Evolutionary conservation across 1,139 yeast genomes (phyloP).

Genomic region (Williopsis jadinii): DNA sequence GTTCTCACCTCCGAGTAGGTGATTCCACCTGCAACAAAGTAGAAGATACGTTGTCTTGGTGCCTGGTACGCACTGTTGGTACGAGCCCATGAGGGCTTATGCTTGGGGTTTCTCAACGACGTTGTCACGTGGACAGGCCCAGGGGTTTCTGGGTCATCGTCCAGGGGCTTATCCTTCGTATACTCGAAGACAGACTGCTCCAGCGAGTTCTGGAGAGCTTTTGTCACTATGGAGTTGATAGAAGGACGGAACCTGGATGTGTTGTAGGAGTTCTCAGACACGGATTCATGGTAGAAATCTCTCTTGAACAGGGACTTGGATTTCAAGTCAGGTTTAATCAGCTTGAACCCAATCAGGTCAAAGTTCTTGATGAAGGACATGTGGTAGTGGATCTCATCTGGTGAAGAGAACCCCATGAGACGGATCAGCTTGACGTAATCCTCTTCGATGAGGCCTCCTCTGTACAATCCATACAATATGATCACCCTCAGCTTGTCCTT

Average conservation of each 20-base stretch:
- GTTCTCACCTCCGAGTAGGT: constrained; percentile 79
- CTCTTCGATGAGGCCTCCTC: constrained; percentile 75
- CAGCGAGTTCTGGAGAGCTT: constrained; percentile 30
- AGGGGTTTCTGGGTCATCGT: constrained; percentile 31
- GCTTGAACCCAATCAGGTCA: constrained; percentile 56
- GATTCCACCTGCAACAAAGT: constrained; percentile 85
- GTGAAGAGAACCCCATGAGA: constrained; percentile 58
- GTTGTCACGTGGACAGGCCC: constrained; percentile 28
- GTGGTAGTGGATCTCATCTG: constrained; percentile 43
- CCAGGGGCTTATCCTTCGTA: constrained; percentile 64
- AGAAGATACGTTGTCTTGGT: constrained; percentile 66
- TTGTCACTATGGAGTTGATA: constrained; percentile 48
- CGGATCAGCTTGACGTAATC: constrained; percentile 68
- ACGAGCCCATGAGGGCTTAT: constrained; percentile 79
- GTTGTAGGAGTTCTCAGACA: constrained; percentile 58
- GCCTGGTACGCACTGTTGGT: constrained; percentile 35
- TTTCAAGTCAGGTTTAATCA: constrained; percentile 44
- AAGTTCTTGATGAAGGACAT: constrained; percentile 57
- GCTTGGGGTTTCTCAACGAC: constrained; percentile 65
- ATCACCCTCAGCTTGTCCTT: constrained; percentile 72
- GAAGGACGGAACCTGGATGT: constrained; percentile 78
- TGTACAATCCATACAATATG: constrained; percentile 68
- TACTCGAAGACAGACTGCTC: constrained; percentile 64
- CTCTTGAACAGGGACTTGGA: constrained; percentile 31
- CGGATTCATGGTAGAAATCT: constrained; percentile 49